A percentile compares a stretch with the other conserved stretches of the same genome.
phyloP scores from a whole-genome alignment of 768 basidiomycete species.

The Polyporus arcularius region DNA sequence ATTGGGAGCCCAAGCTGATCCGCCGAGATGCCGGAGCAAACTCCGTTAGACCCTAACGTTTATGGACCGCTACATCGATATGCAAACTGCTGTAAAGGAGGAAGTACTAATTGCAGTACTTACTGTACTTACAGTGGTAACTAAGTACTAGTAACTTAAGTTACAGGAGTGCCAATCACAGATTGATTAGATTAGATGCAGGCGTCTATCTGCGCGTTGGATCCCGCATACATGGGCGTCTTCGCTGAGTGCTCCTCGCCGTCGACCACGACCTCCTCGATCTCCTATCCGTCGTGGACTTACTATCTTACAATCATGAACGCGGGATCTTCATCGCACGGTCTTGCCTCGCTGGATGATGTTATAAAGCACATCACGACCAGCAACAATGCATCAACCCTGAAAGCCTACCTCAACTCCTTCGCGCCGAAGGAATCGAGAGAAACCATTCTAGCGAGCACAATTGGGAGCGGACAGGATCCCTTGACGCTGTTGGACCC shows the following conservation, averaged over 20 bases:
- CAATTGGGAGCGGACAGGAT: constrained; percentile 62
- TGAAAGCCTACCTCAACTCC: constrained; percentile 18
- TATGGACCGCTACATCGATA: too few species aligned
- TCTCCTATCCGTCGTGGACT: background rate
- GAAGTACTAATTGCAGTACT: too few species aligned
- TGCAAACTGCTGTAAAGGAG: too few species aligned
- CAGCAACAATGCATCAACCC: background rate
- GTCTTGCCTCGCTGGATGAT: constrained; percentile 7
- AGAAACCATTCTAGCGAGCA: constrained; percentile 55
- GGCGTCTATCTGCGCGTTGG: constrained; percentile 6
- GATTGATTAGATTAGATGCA: background rate
- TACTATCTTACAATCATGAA: background rate
- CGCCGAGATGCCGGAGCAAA: too few species aligned
- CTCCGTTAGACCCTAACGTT: too few species aligned
- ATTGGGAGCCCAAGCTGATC: too few species aligned
- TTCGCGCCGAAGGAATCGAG: constrained; percentile 57
- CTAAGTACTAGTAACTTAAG: too few species aligned
- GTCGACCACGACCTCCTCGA: constrained; percentile 5
- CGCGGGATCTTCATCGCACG: constrained; percentile 8
- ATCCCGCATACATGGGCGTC: constrained; percentile 4
- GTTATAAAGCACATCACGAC: constrained; percentile 12
- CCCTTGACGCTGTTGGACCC: constrained; percentile 65
- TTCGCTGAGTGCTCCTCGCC: constrained; percentile 5
- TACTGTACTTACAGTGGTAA: too few species aligned
- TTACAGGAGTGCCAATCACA: background rate